Base-by-base conservation (phyloP, 371 early-diverging fungal species). In the Syncephalastrum sp. region DNA sequence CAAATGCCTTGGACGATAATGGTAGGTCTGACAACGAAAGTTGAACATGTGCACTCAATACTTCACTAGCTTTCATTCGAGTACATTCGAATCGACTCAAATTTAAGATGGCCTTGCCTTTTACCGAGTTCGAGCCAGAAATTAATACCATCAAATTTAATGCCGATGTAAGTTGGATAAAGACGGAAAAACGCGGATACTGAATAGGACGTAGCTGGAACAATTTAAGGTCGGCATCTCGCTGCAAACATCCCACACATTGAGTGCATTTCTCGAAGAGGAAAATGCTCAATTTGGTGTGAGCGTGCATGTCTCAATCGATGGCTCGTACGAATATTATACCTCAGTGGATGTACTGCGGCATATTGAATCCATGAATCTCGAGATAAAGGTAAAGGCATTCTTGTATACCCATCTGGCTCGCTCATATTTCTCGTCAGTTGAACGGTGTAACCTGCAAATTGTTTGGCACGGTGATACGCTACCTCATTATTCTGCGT, bases 1-100 rank as follows among this genome's bases (percentile, higher is more conserved):
- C 85, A 3, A 82, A 77, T 21, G 86, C 88, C 23, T 60, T 79
- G 1, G 84, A 86, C 17, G 91, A 92, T 46, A 94, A 94, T 65
- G 84, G 94, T 92, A 79, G 51, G 76, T 8, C 7, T 41, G 53
- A 38, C 24, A 10, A 7, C 33, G 17, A 14, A 17, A 13, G n/a
- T 6, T 1, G 13, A 43, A 19, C 10, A 13, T n/a, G 19, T 8
- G 19, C 6, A 27, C 19, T 57, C n/a, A 21, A 53, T 54, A 21
- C 0, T 47, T 50, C 24, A 10, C 8, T 54, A 89, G 90, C 87
- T 0, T 90, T 81, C 57, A 73, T 90, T 7, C 81, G 81, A 17
- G 29, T 89, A 1, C 71, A 73, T 42, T 71, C 84, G 1, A 68
- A 74, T 23, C 70, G 64, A 8, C 16, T 87, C 7, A 57, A 62